Percentiles rank a stretch among this genome's conserved stretches.
Conservation (phyloP, 2,329 filamentous ascomycete species). For the Arthrinium puccinioides region DNA sequence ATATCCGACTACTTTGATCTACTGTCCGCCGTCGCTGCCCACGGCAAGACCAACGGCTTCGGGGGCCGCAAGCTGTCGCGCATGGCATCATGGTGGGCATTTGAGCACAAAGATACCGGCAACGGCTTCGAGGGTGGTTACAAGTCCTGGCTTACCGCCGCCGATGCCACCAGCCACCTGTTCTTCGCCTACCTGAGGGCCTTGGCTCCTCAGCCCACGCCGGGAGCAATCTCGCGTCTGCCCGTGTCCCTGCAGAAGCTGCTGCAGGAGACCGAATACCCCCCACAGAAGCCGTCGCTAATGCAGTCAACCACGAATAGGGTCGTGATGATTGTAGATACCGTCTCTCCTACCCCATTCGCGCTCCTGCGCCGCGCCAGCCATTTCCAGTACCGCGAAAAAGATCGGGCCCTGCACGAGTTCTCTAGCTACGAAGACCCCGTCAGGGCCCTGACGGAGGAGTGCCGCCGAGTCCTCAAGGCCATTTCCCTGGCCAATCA, state of each 20-base stretch:
- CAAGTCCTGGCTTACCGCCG: conserved; percentile 82
- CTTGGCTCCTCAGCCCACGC: conserved; percentile 69
- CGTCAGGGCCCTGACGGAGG: conserved; percentile 79
- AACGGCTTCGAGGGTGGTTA: conserved; percentile 95
- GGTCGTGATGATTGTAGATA: conserved; percentile 94
- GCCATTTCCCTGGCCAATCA: conserved; percentile 86
- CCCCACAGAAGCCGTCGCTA: conserved; percentile 69
- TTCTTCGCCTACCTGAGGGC: conserved; percentile 97
- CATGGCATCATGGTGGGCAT: conserved; percentile 98
- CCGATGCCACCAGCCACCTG: conserved; percentile 90
- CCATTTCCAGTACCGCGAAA: conserved; percentile 91
- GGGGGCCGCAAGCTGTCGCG: conserved; percentile 89
- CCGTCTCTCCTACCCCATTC: conserved; percentile 91
- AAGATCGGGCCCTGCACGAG: conserved; percentile 74
- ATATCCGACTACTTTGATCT: conserved; percentile 97
- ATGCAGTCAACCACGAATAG: conserved; percentile 77
- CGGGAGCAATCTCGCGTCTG: conserved; percentile 75
- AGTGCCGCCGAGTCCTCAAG: conserved; percentile 84
- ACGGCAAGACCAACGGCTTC: conserved; percentile 88
- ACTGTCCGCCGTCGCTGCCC: conserved; percentile 80
- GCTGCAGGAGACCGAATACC: conserved; percentile 88
- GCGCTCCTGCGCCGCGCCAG: conserved; percentile 82
- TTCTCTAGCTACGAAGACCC: conserved; percentile 90
- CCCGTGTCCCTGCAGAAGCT: conserved; percentile 88
- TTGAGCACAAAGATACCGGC: conserved; percentile 79